These are phyloP conservation scores for Omphalotus guepiniiformis DNA, from an alignment of 768 basidiomycete species.

Conservation along the genomic window DNA sequence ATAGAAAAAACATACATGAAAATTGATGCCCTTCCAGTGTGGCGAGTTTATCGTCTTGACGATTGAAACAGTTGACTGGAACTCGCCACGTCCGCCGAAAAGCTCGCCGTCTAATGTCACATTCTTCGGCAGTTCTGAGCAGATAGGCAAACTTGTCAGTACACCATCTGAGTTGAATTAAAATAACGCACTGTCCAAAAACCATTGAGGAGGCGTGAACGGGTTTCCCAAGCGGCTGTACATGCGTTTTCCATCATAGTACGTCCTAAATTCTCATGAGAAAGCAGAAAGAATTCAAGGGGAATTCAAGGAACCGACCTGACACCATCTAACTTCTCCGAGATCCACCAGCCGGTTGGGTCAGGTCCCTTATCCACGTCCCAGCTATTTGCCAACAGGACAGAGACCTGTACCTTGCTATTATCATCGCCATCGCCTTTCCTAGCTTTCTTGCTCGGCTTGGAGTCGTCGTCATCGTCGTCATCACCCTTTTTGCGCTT, in stretches of 20 bases:
- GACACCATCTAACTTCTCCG: conserved; percentile 60
- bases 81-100: conserved; percentile 52
- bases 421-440: conserved; percentile 21
- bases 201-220: conserved; percentile 54
- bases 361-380: conserved; percentile 49
- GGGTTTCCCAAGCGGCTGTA: conserved; percentile 55
- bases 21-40: conserved; percentile 51
- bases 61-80: conserved; percentile 55
- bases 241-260: conserved; percentile 49
- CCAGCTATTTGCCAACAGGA: conserved; percentile 56
- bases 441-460: conserved; percentile 6
- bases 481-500: conserved; percentile 4
- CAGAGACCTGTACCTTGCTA: conserved; percentile 35
- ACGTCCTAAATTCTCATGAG: conserved; percentile 32
- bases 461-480: conserved; percentile 23
- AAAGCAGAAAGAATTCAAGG: not conserved
- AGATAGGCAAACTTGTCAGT: not conserved
- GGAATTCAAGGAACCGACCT: conserved; percentile 31
- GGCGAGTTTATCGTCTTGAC: conserved; percentile 56
- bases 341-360: conserved; percentile 58
- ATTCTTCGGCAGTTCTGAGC: conserved; percentile 48
- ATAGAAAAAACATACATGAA: conserved; percentile 35
- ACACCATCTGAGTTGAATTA: not conserved
- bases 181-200: conserved; percentile 44
- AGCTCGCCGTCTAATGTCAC: conserved; percentile 58